Percentiles rank a stretch among this genome's conserved stretches.
Conservation (phyloP, 495 filamentous ascomycete species). For the Amorphotheca resinae region DNA sequence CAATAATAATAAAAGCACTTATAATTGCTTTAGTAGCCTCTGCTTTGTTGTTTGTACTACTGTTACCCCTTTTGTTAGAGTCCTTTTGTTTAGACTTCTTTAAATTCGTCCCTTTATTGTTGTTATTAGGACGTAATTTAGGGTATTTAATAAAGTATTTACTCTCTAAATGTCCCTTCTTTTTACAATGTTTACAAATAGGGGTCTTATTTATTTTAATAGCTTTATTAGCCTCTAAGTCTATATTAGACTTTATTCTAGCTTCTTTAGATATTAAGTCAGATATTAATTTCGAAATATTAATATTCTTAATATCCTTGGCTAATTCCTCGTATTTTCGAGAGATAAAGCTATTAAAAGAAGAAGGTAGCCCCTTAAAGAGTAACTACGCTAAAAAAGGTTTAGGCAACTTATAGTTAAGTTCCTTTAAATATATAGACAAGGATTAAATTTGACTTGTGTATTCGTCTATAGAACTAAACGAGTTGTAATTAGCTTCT, state of each 20-base stretch:
- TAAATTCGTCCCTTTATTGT: background rate
- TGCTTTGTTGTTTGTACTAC: background rate
- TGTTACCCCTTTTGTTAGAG: background rate
- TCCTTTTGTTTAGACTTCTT: background rate
- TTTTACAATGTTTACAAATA: constrained; percentile 3
- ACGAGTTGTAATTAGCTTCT: constrained; percentile 1
- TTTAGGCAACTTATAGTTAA: background rate
- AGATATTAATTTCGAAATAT: constrained; percentile 3
- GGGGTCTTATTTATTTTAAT: background rate
- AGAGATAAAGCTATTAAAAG: background rate
- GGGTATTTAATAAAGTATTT: constrained; percentile 8
- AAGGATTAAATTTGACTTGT: background rate
- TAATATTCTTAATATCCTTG: constrained; percentile 1
- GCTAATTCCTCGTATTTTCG: constrained; percentile 5
- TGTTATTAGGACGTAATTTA: constrained; percentile 1
- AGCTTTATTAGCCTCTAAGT: constrained; percentile 4
- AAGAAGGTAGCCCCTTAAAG: constrained; percentile 4
- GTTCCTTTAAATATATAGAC: constrained; percentile 3
- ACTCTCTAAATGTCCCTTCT: constrained; percentile 2
- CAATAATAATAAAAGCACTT: too few relatives aligned
- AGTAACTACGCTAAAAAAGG: background rate
- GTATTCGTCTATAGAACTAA: constrained; percentile 5
- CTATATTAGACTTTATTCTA: background rate
- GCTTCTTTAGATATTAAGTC: constrained; percentile 1
- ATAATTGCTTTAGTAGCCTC: background rate